Percentiles rank a stretch among this genome's conserved stretches.
These are phyloP conservation scores for Aphanocladium album DNA, from an alignment of 2,329 filamentous ascomycete genomes.

Conservation along the genomic window DNA sequence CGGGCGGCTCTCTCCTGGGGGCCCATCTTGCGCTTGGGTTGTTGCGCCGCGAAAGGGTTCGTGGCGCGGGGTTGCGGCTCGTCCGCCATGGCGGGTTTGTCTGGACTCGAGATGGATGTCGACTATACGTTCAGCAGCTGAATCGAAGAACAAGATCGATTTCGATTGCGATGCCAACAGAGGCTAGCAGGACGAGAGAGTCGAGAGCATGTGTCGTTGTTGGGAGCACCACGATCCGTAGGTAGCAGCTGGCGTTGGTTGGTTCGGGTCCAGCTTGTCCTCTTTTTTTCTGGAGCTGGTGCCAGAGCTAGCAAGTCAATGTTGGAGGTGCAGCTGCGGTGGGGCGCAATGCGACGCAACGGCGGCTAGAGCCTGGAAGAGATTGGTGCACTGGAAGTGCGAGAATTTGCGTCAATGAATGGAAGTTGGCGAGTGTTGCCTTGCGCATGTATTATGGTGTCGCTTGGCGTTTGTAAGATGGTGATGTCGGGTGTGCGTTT, in stretches of 20 bases:
- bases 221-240: background rate
- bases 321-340: background rate
- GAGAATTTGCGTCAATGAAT: background rate
- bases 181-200: background rate
- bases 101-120: no score
- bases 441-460: no score
- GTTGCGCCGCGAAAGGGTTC: background rate
- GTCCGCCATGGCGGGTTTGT: background rate
- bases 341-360: slow-evolving; percentile 1
- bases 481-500: background rate
- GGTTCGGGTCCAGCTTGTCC: background rate
- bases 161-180: no score
- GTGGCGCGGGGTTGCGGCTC: background rate
- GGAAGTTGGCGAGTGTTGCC: no score
- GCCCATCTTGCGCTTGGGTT: background rate
- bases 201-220: background rate
- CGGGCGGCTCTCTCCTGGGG: background rate
- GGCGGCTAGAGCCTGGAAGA: background rate
- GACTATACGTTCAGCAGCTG: no score
- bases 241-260: background rate
- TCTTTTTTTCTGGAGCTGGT: background rate
- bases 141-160: no score
- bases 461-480: background rate
- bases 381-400: background rate
- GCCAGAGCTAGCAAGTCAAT: background rate